Percentiles rank a stretch among this genome's conserved stretches.
phyloP scores from a whole-genome alignment of 257 asterid genomes.

The Vinca minor region DNA sequence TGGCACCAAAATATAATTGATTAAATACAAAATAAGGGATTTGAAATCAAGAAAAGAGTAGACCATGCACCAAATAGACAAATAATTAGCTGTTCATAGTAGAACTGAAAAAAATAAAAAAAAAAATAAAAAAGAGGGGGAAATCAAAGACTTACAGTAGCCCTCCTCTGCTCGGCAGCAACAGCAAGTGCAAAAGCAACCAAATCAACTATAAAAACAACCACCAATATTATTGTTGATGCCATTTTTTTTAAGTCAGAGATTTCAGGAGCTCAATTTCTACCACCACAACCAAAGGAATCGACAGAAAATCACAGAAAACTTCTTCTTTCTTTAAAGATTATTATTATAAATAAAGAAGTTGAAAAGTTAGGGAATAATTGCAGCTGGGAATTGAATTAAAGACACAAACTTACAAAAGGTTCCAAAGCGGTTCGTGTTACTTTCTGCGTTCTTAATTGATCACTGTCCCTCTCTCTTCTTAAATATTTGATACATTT shows the following conservation, averaged over 20 bases:
- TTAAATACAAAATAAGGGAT: too few relatives aligned
- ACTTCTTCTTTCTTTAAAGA: background rate
- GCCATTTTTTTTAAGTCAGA: slow-evolving; percentile 34
- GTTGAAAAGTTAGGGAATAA: too few relatives aligned
- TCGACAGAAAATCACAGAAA: background rate
- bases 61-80: background rate
- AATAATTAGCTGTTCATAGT: background rate
- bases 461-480: too few relatives aligned
- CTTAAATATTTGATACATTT: too few relatives aligned
- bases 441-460: background rate
- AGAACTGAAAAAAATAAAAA: background rate
- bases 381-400: background rate
- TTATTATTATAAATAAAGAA: too few relatives aligned
- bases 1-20: background rate
- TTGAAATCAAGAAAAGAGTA: too few relatives aligned
- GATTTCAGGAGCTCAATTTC: background rate
- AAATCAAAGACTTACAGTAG: slow-evolving; percentile 66
- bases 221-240: slow-evolving; percentile 39
- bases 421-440: background rate
- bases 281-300: slow-evolving; percentile 2
- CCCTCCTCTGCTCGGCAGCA: slow-evolving; percentile 65
- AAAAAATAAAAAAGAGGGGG: too few relatives aligned
- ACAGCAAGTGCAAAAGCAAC: slow-evolving; percentile 75
- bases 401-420: background rate
- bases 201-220: slow-evolving; percentile 52